These are phyloP conservation scores for Capronia coronata DNA, from an alignment of 2,329 filamentous ascomycete species.

Conservation along the genomic window DNA sequence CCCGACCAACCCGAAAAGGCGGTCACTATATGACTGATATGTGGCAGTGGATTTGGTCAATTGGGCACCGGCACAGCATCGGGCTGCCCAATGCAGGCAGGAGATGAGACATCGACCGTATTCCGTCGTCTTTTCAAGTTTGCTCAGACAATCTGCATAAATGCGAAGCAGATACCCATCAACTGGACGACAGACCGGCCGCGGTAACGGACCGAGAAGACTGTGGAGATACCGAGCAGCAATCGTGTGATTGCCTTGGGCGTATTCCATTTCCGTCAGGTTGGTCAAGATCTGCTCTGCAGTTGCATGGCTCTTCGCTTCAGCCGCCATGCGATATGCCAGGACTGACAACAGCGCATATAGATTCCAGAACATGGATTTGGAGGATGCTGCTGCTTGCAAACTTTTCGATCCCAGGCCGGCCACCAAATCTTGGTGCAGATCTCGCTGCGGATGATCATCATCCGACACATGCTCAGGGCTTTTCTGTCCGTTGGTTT, in stretches of 20 bases:
- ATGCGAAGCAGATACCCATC: constrained; percentile 80
- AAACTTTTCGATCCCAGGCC: constrained; percentile 41
- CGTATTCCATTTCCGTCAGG: constrained; percentile 75
- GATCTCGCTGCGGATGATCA: background rate
- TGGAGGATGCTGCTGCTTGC: constrained; percentile 56
- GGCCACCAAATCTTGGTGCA: constrained; percentile 3
- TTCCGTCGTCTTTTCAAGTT: constrained; percentile 68
- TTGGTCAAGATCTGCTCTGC: constrained; percentile 74
- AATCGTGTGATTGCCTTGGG: constrained; percentile 63
- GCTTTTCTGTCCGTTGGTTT: background rate
- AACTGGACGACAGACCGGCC: constrained; percentile 68
- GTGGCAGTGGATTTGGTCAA: constrained; percentile 28
- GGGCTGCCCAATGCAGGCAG: constrained; percentile 41
- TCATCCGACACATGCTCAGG: background rate
- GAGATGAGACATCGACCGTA: constrained; percentile 66
- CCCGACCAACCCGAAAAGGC: constrained; percentile 44
- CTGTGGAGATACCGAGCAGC: constrained; percentile 73
- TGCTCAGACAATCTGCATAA: constrained; percentile 74
- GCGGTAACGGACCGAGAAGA: constrained; percentile 71
- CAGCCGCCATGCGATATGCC: constrained; percentile 70
- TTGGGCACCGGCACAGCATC: constrained; percentile 35
- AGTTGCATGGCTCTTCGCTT: constrained; percentile 71
- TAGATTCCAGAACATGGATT: constrained; percentile 36
- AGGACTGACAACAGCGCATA: constrained; percentile 62
- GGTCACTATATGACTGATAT: constrained; percentile 35